Evolutionary conservation across 208 protist genomes (phyloP), one percentile per base, ranked within the genome.

Genomic region (Leishmania major): DNA sequence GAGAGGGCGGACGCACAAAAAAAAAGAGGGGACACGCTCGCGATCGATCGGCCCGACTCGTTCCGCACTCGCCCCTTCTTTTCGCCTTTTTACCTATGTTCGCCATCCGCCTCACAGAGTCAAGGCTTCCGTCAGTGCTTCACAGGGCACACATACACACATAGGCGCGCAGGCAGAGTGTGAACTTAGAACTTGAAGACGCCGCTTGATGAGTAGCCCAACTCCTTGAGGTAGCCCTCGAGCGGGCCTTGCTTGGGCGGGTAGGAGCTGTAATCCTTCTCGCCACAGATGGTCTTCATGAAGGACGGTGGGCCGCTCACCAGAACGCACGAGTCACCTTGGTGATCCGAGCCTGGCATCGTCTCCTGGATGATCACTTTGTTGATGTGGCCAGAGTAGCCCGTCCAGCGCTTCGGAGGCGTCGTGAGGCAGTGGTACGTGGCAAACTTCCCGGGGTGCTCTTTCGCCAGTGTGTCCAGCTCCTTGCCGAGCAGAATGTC

Each of bases 401-500:
- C 92, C 22, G 76, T 88, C 90, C 89, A 95, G n/a, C 55, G 70
- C 77, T 73, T 80, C 22, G 87, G 88, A 28, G 93, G 79, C 49
- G 86, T 76, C 49, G 95, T 85, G 49, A 98, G 84, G 69, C 87
- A 91, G 86, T 97, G 91, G 80, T 90, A 90, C n/a, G 93, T 80
- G 59, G 84, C 74, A 78, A 99, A 97, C 35, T 80, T 82, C 57
- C 84, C 84, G 35, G 93, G 79, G 82, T 94, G 78, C 35, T 93
- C 43, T 69, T 88, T 82, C 25, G 77, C 84, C 43, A 97, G 53
- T 37, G 55, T 83, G 43, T 94, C 94, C 19, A 98, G 88, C 76
- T 94, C 84, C 49, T 90, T 85, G 10, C 78, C 40, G 31, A 98
- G 78, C 49, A 98, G 85, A 43, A 99, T 95, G 79, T 99, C 96